phyloP scores from a whole-genome alignment of 352 stramenopile genomes.

The Phytophthora crassamura region DNA sequence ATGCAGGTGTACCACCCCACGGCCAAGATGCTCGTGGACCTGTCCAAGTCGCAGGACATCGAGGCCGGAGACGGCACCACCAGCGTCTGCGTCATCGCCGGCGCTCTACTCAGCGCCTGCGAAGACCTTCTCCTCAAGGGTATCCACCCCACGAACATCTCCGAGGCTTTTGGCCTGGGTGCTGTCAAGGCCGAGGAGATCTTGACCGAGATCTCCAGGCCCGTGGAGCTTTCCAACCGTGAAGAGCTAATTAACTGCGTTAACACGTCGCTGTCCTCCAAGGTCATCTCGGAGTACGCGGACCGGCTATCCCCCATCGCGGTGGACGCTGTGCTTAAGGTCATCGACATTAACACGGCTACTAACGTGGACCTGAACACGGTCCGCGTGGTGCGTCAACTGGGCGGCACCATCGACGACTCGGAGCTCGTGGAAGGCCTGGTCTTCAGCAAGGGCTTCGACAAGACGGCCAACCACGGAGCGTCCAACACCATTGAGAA shows the following conservation, averaged over 20 bases:
- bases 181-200: constrained; percentile 92
- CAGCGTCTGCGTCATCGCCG: constrained; percentile 98
- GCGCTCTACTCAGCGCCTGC: constrained; percentile 97
- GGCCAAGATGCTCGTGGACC: constrained; percentile 99
- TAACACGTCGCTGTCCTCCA: constrained; percentile 98
- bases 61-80: constrained; percentile 98
- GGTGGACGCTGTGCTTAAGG: constrained; percentile 97
- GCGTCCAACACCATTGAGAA: constrained; percentile 93
- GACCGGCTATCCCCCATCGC: constrained; percentile 98
- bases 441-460: constrained; percentile 97
- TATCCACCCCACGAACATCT: constrained; percentile 99
- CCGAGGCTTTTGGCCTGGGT: constrained; percentile 95
- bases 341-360: constrained; percentile 94
- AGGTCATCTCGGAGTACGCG: constrained; percentile 98
- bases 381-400: constrained; percentile 98
- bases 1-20: constrained; percentile 99
- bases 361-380: constrained; percentile 98
- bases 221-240: constrained; percentile 95
- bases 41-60: constrained; percentile 99
- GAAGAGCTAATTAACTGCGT: constrained; percentile 97
- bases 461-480: constrained; percentile 69
- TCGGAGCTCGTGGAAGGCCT: constrained; percentile 98
- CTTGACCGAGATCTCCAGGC: constrained; percentile 88
- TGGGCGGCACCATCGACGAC: constrained; percentile 99
- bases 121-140: constrained; percentile 92